These are phyloP conservation scores for Amanita subjunquillea DNA, from an alignment of 768 basidiomycete species.

Conservation along the genomic window DNA sequence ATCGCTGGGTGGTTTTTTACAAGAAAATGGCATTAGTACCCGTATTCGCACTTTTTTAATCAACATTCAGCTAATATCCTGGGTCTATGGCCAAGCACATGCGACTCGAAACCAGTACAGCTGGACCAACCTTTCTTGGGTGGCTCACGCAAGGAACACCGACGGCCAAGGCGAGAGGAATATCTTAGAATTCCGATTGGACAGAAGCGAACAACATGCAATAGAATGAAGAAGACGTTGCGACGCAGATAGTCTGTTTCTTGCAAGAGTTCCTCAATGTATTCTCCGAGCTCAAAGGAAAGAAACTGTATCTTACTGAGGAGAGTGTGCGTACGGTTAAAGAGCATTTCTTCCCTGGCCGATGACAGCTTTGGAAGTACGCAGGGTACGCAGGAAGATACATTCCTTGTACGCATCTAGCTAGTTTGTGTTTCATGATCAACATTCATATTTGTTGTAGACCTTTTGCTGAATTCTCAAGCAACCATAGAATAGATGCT, in stretches of 20 bases:
- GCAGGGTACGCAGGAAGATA: background rate
- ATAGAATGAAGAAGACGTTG: conserved; percentile 39
- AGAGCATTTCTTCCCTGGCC: no score
- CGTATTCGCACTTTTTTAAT: background rate
- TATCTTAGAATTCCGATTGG: background rate
- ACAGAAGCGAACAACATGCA: background rate
- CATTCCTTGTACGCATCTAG: no score
- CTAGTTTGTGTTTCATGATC: background rate
- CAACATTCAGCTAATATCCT: background rate
- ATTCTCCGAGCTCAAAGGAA: conserved; percentile 14
- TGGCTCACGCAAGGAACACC: background rate
- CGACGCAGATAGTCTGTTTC: conserved; percentile 44
- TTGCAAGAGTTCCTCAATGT: conserved; percentile 54
- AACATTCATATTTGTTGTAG: conserved; percentile 22
- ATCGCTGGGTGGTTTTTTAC: conserved; percentile 56
- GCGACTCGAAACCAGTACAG: background rate
- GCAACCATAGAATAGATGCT: background rate
- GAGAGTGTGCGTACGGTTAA: no score
- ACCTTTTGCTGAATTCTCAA: conserved; percentile 19
- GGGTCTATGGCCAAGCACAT: background rate
- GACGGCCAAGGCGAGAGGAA: background rate
- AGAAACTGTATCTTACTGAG: no score
- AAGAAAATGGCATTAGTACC: conserved; percentile 60
- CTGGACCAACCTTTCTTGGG: no score
- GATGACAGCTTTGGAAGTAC: background rate